Base-by-base conservation (phyloP, 352 stramenopile genomes). In the Phytophthora melonis region DNA sequence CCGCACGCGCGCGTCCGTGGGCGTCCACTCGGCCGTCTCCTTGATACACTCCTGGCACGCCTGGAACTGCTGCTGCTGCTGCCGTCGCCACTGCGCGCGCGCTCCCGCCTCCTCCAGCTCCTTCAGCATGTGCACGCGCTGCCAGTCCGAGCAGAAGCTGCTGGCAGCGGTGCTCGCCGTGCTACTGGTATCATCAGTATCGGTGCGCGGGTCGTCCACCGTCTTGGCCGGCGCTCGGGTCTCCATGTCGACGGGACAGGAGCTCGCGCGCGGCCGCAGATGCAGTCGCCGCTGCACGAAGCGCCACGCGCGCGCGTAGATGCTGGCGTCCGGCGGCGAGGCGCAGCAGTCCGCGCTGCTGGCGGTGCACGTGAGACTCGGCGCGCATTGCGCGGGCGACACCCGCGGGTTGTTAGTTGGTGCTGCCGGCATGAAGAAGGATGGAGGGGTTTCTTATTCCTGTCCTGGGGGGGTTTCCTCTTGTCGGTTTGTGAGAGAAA, bases 211-310 rank as follows among this genome's bases (percentile, higher is more conserved):
- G 5, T 58, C 32, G 27, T 71, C 45, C 27, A 65, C 53, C 18
- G 47, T 53, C 57, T 69, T 64, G 25, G 34, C 27, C 34, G 21
- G 55, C 14, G 45, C 47, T 49, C 62, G 50, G 14, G 14, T 59
- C 18, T 76, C 58, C 66, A 74, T 68, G 41, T 74, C 70, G 14
- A 56, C 50, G 18, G 77, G 77, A 53, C 74, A 84, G 10, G 77
- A 82, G 21, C 57, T 32, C 27, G 77, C 74, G 57, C 77, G 59
- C 30, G 75, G 75, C 30, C 78, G 72, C 34, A 84, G 64, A 58
- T 79, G 75, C 66, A 85, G 63, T 62, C 75, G 75, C 23, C 68
- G 75, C 72, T 80, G 75, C 52, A 85, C 72, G 23, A 81, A 85
- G 3, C 52, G 66, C 78, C 78, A 85, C 52, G 77, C 75, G 21